Conservation (phyloP, 805 yeast species). For the Schwanniomyces sp. region DNA sequence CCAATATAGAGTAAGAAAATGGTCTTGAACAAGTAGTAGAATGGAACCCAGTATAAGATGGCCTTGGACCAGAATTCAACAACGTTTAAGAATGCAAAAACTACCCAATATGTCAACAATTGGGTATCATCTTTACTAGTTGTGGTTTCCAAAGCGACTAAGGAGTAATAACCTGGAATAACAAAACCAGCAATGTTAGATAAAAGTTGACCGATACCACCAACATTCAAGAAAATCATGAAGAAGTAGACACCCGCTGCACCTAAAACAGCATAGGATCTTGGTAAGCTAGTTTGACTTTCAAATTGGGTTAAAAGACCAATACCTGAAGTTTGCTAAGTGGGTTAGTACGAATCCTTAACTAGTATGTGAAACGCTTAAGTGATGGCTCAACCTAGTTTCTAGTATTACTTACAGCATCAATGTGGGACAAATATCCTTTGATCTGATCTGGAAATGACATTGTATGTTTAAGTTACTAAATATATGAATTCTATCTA, state of each 20-base stretch:
- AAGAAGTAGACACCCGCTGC: slow-evolving; percentile 66
- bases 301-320: slow-evolving; percentile 37
- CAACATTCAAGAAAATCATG: slow-evolving; percentile 82
- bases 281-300: slow-evolving; percentile 59
- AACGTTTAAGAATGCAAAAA: slow-evolving; percentile 88
- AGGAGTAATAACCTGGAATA: slow-evolving; percentile 85
- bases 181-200: slow-evolving; percentile 91
- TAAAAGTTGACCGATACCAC: slow-evolving; percentile 92
- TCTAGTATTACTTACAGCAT: slow-evolving; percentile 37
- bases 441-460: slow-evolving; percentile 47
- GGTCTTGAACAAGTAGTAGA: slow-evolving; percentile 93
- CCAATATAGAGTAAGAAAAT: slow-evolving; percentile 83
- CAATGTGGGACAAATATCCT: slow-evolving; percentile 46
- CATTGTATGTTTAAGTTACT: slow-evolving; percentile 19
- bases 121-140: slow-evolving; percentile 77
- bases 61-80: slow-evolving; percentile 95
- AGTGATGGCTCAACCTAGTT: not conserved
- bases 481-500: not conserved
- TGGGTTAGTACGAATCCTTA: slow-evolving; percentile 10
- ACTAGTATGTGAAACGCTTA: not conserved
- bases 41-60: slow-evolving; percentile 92
- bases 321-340: slow-evolving; percentile 30
- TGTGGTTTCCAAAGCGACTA: slow-evolving; percentile 76
- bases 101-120: slow-evolving; percentile 95
- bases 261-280: slow-evolving; percentile 79